These are phyloP conservation scores for Camelina laxa DNA, from an alignment of 345 rosid genomes.

Conservation along the genomic window DNA sequence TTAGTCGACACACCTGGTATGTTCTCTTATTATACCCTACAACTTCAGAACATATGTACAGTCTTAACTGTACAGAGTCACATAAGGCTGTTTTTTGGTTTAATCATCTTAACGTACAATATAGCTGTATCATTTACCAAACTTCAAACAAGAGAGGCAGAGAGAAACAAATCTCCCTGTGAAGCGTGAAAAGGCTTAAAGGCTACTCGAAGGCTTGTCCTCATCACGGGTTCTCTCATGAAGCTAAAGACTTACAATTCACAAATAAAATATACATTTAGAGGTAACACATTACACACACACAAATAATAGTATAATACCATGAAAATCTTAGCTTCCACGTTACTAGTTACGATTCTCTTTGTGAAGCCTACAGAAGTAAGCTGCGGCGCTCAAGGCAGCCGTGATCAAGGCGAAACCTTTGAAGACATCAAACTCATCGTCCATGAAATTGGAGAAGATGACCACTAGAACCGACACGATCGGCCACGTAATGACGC, in stretches of 20 bases:
- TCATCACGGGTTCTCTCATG: too few species aligned
- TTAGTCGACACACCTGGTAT: not conserved
- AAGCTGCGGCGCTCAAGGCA: constrained; percentile 38
- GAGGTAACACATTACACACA: too few species aligned
- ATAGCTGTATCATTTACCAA: too few species aligned
- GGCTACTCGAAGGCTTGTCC: too few species aligned
- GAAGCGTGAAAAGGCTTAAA: too few species aligned
- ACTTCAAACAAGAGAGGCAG: too few species aligned
- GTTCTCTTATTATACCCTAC: not conserved
- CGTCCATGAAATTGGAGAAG: constrained; percentile 39
- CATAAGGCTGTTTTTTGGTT: not conserved
- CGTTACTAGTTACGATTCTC: constrained; percentile 16
- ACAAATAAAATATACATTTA: too few species aligned
- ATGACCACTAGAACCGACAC: constrained; percentile 43
- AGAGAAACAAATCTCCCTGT: too few species aligned
- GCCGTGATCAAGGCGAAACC: constrained; percentile 38
- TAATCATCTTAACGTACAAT: too few species aligned
- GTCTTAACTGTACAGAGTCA: too few species aligned
- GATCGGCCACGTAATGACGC: constrained; percentile 43
- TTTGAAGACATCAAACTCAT: constrained; percentile 36
- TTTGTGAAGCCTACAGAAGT: constrained; percentile 39
- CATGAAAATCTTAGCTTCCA: too few species aligned
- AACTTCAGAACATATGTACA: not conserved
- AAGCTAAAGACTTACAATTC: not conserved
- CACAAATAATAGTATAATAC: too few species aligned